Percentiles rank a stretch among this genome's conserved stretches.
phyloP scores from a whole-genome alignment of 306 rosid genomes.

The Pyrus communis region DNA sequence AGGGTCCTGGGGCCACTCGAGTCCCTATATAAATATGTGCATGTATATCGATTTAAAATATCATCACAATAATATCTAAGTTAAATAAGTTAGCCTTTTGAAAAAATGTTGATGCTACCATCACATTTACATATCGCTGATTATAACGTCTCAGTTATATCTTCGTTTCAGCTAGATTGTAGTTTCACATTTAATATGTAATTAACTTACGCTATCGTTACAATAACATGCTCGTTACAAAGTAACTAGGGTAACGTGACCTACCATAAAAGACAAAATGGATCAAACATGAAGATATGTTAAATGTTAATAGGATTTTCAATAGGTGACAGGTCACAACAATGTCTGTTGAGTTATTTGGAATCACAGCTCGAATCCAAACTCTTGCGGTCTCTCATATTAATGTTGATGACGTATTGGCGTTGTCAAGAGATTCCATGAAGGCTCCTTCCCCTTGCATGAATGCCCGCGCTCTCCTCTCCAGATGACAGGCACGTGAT shows the following conservation, averaged over 20 bases:
- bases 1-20: background rate
- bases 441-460: background rate
- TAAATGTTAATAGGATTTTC: background rate
- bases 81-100: background rate
- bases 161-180: fast-evolving
- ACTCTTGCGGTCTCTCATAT: slow-evolving; percentile 25
- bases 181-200: too few relatives aligned
- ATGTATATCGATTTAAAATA: too few relatives aligned
- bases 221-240: too few relatives aligned
- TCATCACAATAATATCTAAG: too few relatives aligned
- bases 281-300: background rate
- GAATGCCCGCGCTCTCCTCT: background rate
- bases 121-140: background rate
- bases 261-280: slow-evolving; percentile 2
- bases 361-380: slow-evolving; percentile 23
- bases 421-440: slow-evolving; percentile 33
- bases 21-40: background rate
- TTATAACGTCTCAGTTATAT: background rate
- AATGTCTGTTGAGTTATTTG: slow-evolving; percentile 11
- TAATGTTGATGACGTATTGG: slow-evolving; percentile 31
- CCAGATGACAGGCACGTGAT: background rate
- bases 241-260: slow-evolving; percentile 47
- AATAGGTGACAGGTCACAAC: background rate
- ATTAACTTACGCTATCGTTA: too few relatives aligned
- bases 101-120: too few relatives aligned